These are phyloP conservation scores for Ascochyta viciae-villosae DNA, from an alignment of 2,329 filamentous ascomycete genomes.

Conservation along the genomic window DNA sequence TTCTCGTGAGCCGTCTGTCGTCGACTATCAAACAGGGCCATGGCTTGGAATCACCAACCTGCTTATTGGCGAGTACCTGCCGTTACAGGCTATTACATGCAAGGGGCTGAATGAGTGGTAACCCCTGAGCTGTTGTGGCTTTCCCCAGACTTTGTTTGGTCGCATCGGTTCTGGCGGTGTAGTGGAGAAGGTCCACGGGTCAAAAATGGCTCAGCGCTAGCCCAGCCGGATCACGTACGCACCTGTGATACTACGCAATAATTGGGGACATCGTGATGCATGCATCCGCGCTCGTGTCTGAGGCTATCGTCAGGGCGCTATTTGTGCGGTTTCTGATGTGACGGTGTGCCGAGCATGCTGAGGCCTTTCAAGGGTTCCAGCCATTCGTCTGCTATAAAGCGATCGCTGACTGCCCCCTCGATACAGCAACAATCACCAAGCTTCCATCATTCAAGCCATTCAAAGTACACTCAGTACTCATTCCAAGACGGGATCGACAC, in stretches of 20 bases:
- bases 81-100: conserved; percentile 26
- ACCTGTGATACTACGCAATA: conserved; percentile 28
- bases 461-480: conserved; percentile 15
- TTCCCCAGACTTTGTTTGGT: conserved; percentile 41
- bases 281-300: conserved; percentile 37
- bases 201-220: conserved; percentile 44
- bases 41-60: conserved; percentile 4
- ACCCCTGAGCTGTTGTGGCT: conserved; percentile 38
- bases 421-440: conserved; percentile 36
- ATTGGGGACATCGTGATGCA: conserved; percentile 44
- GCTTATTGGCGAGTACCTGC: conserved; percentile 23
- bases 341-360: conserved; percentile 41
- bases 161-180: conserved; percentile 40
- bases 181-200: conserved; percentile 30
- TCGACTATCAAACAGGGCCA: conserved; percentile 10
- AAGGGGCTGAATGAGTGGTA: conserved; percentile 28
- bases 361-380: conserved; percentile 19
- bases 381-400: conserved; percentile 40
- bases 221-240: conserved; percentile 30
- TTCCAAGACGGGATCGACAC: conserved; percentile 38
- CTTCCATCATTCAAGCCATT: conserved; percentile 30
- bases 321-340: conserved; percentile 39
- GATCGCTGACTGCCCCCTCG: conserved; percentile 33
- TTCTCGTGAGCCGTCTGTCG: conserved; percentile 15
- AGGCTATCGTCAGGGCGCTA: conserved; percentile 36